Evolutionary conservation across 2,329 filamentous ascomycete species (phyloP), one percentile per base, ranked within the genome.

Genomic region (Aspergillus hortae): DNA sequence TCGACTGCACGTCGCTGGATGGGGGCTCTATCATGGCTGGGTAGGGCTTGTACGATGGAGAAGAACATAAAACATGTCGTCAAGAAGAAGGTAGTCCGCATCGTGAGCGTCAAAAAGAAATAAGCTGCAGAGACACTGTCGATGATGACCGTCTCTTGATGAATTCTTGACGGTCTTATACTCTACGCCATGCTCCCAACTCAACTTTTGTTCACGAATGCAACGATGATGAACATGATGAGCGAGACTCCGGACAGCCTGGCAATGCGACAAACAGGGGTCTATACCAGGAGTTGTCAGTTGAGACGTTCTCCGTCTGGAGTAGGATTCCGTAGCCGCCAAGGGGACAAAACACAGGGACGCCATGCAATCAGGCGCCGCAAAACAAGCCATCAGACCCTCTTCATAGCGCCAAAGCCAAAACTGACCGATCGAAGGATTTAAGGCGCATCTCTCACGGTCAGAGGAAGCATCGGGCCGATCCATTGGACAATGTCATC

Each of bases 31-130:
- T 38, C 41, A n/a, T 30, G 14, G 19, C 33, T 38, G 19, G 47
- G 46, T 7, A 49, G 35, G 27, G 51, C 51, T 27, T 45, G 17
- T n/a, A 44, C 40, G 15, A 43, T 35, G 15, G 45, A 48, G 41
- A 30, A 32, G n/a, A 52, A 23, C 50, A 44, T 12, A n/a, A 23
- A 44, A 27, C n/a, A 32, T 32, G 46, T 17, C 3, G 19, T 9
- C 27, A 48, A 19, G 14, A 48, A 9, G 17, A 44, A 35, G 3
- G 4, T 41, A 15, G 11, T 44, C 27, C 30, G 11, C 50, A 27
- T 52, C 32, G 44, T 52, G 9, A 11, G 1, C 7, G 40, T 21
- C 11, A 19, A 19, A 19, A 12, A 19, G 17, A 23, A 12, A 41
- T 6, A 15, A 19, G 6, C 11, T 42, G 15, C 17, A 15, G 40